Conservation (phyloP, 495 filamentous ascomycete genomes). For the Daldinia decipiens region DNA sequence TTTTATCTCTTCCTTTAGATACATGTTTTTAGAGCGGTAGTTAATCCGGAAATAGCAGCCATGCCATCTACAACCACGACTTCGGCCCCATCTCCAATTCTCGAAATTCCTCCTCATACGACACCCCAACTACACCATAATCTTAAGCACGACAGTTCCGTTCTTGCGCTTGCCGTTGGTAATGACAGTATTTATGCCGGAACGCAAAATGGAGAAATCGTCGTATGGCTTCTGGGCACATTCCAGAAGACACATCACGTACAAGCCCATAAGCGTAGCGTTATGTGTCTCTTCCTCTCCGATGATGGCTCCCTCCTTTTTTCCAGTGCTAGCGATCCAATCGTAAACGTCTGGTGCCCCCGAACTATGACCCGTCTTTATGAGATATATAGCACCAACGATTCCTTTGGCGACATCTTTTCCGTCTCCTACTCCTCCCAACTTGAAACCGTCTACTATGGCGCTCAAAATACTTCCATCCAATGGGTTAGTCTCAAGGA, state of each 20-base stretch:
- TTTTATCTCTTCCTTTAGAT: not conserved
- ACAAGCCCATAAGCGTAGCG: slow-evolving; percentile 88
- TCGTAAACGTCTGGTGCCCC: slow-evolving; percentile 80
- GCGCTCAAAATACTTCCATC: slow-evolving; percentile 93
- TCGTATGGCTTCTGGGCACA: slow-evolving; percentile 88
- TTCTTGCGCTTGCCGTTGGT: slow-evolving; percentile 75
- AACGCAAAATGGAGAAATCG: slow-evolving; percentile 89
- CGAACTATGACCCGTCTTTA: slow-evolving; percentile 67
- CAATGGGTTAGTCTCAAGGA: slow-evolving; percentile 70
- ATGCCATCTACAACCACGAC: slow-evolving; percentile 30
- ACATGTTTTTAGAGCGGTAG: not conserved
- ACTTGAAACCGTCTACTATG: slow-evolving; percentile 85
- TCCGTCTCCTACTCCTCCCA: slow-evolving; percentile 84
- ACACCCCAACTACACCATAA: slow-evolving; percentile 71
- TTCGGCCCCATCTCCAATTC: slow-evolving; percentile 44
- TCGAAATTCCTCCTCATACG: slow-evolving; percentile 52
- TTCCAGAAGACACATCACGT: slow-evolving; percentile 80
- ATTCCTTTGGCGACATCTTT: slow-evolving; percentile 91
- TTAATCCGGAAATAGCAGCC: slow-evolving; percentile 29
- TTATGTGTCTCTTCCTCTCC: slow-evolving; percentile 84
- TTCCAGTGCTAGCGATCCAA: slow-evolving; percentile 92
- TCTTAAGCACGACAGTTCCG: slow-evolving; percentile 75
- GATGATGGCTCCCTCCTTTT: slow-evolving; percentile 80
- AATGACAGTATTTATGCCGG: slow-evolving; percentile 80
- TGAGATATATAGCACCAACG: slow-evolving; percentile 91